A percentile compares a stretch with the other conserved stretches of the same genome.
phyloP scores from a whole-genome alignment of 1,139 yeast species.

The Blastobotrys apis region DNA sequence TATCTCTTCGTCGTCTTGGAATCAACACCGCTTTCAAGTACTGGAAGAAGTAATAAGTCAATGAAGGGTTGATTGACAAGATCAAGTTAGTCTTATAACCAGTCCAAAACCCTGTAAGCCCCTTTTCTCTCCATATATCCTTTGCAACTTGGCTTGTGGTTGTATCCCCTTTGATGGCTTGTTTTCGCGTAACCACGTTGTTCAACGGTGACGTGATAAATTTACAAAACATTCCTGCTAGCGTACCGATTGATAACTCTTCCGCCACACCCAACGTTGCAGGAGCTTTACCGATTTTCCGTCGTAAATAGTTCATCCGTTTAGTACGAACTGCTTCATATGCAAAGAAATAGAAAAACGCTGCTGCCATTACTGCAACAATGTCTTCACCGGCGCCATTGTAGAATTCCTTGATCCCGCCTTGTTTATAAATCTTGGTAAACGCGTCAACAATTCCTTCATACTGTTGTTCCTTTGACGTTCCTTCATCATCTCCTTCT shows the following conservation, averaged over 20 bases:
- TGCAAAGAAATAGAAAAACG: constrained; percentile 61
- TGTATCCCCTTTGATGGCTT: constrained; percentile 25
- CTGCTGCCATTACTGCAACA: constrained; percentile 32
- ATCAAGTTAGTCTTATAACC: constrained; percentile 70
- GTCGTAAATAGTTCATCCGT: constrained; percentile 76
- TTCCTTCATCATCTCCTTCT: constrained; percentile 14
- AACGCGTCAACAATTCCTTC: constrained; percentile 58
- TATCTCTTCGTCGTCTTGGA: constrained; percentile 29
- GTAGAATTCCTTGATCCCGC: constrained; percentile 58
- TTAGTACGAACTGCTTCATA: constrained; percentile 75
- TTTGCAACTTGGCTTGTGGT: constrained; percentile 32
- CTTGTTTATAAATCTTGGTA: constrained; percentile 46
- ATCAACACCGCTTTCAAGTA: constrained; percentile 25
- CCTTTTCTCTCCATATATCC: constrained; percentile 56
- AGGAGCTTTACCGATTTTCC: constrained; percentile 63
- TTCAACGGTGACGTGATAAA: constrained; percentile 34
- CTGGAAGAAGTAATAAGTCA: constrained; percentile 50
- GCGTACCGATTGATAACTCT: constrained; percentile 81
- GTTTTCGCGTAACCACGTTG: constrained; percentile 35
- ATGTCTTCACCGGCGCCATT: constrained; percentile 51
- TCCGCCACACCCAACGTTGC: constrained; percentile 88
- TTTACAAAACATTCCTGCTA: constrained; percentile 48
- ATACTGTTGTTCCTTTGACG: constrained; percentile 36
- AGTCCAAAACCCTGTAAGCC: constrained; percentile 67
- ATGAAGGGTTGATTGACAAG: constrained; percentile 69